Evolutionary conservation across 805 yeast species (phyloP).

Genomic region (Yarrowia porcina): DNA sequence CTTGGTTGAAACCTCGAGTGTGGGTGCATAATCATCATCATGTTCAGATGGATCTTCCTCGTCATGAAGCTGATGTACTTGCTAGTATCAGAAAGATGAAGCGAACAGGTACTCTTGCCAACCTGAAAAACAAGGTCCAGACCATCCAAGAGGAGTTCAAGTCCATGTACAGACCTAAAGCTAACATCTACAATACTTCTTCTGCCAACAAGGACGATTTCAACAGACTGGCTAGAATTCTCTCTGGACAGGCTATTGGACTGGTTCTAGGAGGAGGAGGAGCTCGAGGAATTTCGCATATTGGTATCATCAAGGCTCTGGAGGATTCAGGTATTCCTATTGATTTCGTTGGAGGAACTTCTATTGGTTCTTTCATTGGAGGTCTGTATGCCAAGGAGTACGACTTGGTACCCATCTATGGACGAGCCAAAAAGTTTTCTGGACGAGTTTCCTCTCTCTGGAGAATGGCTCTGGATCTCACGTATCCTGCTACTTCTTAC

Average conservation of each 20-base stretch:
- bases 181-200: constrained; percentile 41
- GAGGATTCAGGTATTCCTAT: constrained; percentile 93
- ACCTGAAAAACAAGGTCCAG: constrained; percentile 37
- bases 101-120: constrained; percentile 29
- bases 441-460: constrained; percentile 78
- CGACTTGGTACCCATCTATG: constrained; percentile 86
- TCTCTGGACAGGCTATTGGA: constrained; percentile 92
- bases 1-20: constrained; percentile 77
- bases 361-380: constrained; percentile 94
- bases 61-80: constrained; percentile 30
- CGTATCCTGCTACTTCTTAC: constrained; percentile 91
- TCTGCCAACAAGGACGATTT: constrained; percentile 66
- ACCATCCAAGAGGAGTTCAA: constrained; percentile 37
- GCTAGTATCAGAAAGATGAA: constrained; percentile 27
- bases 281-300: constrained; percentile 88
- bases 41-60: constrained; percentile 55
- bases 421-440: constrained; percentile 82
- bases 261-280: constrained; percentile 97
- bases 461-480: constrained; percentile 79
- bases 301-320: constrained; percentile 85
- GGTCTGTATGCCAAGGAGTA: constrained; percentile 92
- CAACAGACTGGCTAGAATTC: constrained; percentile 78
- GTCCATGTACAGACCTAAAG: constrained; percentile 34
- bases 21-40: constrained; percentile 97
- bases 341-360: constrained; percentile 93